Base-by-base conservation (phyloP, 2,329 filamentous ascomycete species). In the Mycosphaerelloides madeirae region DNA sequence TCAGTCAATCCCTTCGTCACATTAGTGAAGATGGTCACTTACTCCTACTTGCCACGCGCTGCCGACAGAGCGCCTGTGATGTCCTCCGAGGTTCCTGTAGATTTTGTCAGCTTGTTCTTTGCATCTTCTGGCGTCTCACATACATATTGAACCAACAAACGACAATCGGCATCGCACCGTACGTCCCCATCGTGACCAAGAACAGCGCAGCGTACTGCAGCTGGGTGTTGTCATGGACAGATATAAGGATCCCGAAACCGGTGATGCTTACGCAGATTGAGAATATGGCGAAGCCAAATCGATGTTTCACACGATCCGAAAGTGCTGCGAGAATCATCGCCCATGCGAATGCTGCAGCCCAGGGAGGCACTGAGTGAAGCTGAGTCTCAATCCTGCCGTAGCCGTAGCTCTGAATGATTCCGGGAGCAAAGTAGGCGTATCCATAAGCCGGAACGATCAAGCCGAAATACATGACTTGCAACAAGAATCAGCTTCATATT, bases 111-210 rank as follows among this genome's bases (percentile, higher is more conserved):
- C 9, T 25, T 25, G 22, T 5, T 9, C 22, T 25, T 6, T 5
- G 9, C 22, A 9, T 6, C 9, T 25, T 25, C 22, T 25, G 5
- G 5, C 9, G 9, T 25, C 9, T 25, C 22, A 25, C 22, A 25
- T 25, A 25, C 72, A 76, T 75, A 41, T 73, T 74, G 63, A 75
- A 75, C 73, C 73, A 77, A 51, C 74, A 77, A 4, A 73, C 68
- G 28, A 65, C 57, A 34, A 95, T 82, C 0, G 91, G 89, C 84
- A 95, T 90, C n/a, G 89, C 87, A 1, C 81, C 82, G 67, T 94
- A 96, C 3, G 55, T 54, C 31, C 59, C 59, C 69, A 82, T 82
- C 2, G 86, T 84, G 38, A 94, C 80, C 25, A 96, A 71, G 71
- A 94, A 95, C 0, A 96, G 75, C 0, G 84, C 86, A 0, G 74